Evolutionary conservation across 73 alveolate genomes (phyloP).

Genomic region (Paramecium octaurelia): DNA sequence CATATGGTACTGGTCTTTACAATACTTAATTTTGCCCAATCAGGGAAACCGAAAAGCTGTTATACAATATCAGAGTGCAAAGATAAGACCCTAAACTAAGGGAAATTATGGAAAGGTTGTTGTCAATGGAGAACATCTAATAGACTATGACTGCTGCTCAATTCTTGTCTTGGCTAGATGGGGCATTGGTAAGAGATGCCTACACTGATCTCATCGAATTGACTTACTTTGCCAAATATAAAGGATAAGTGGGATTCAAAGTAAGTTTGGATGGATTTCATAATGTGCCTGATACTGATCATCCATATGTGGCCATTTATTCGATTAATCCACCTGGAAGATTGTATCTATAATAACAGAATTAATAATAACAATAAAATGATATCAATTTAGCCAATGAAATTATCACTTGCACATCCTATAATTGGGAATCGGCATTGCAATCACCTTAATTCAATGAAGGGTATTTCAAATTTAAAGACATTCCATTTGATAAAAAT

Average conservation of each 20-base stretch:
- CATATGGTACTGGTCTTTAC: constrained; percentile 71
- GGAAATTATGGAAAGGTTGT: constrained; percentile 56
- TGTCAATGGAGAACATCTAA: constrained; percentile 40
- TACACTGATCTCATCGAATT: constrained; percentile 62
- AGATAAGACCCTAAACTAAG: constrained; percentile 67
- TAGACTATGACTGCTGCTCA: constrained; percentile 27
- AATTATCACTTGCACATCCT: constrained; percentile 56
- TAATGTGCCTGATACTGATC: constrained; percentile 70
- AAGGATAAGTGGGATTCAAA: constrained; percentile 76
- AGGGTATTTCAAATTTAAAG: constrained; percentile 65
- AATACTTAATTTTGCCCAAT: constrained; percentile 67
- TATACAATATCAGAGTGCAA: constrained; percentile 65
- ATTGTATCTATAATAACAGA: constrained; percentile 13
- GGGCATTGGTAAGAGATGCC: constrained; percentile 47
- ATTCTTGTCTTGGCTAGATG: constrained; percentile 54
- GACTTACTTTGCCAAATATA: constrained; percentile 65
- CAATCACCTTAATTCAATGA: constrained; percentile 64
- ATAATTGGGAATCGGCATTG: constrained; percentile 62
- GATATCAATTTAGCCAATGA: constrained; percentile 14
- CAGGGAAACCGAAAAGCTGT: constrained; percentile 68
- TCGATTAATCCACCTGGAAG: constrained; percentile 72
- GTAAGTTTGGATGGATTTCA: constrained; percentile 84
- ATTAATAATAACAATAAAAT: not conserved
- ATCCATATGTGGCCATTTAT: constrained; percentile 61
- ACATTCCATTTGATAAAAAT: constrained; percentile 54